A percentile compares a stretch with the other conserved stretches of the same genome.
Conservation (phyloP, 192 early-diverging fungal species). For the Entomortierella beljakovae region DNA sequence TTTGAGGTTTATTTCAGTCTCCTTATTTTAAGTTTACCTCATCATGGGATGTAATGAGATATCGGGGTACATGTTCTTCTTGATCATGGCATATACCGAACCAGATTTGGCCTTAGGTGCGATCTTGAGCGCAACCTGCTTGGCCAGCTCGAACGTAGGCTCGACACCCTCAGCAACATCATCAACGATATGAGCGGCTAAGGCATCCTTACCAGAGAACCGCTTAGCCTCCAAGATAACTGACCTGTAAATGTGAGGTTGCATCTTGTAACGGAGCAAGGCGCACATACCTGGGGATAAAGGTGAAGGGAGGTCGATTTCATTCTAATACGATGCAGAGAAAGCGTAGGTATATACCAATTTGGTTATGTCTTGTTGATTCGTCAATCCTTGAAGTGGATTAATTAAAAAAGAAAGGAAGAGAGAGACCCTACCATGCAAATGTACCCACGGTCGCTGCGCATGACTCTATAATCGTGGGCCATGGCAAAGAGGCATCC, state of each 20-base stretch:
- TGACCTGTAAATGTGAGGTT: constrained; percentile 66
- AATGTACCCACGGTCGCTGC: constrained; percentile 75
- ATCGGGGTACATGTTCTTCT: constrained; percentile 73
- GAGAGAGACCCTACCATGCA: constrained; percentile 63
- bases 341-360: not conserved
- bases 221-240: constrained; percentile 69
- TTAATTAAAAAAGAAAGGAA: not conserved
- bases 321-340: constrained; percentile 56
- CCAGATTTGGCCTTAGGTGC: constrained; percentile 68
- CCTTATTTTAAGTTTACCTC: no score
- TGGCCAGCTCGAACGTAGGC: constrained; percentile 58
- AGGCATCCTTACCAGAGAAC: constrained; percentile 68
- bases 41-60: constrained; percentile 21
- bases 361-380: not conserved
- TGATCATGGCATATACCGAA: constrained; percentile 66
- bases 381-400: not conserved
- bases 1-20: no score
- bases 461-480: constrained; percentile 79
- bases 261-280: constrained; percentile 71
- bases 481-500: constrained; percentile 69
- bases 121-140: constrained; percentile 63
- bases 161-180: constrained; percentile 61
- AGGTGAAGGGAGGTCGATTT: constrained; percentile 76
- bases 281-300: constrained; percentile 76
- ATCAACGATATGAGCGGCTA: constrained; percentile 70